These are phyloP conservation scores for Endothia cerciana DNA, from an alignment of 2,329 filamentous ascomycete genomes.

Conservation along the genomic window DNA sequence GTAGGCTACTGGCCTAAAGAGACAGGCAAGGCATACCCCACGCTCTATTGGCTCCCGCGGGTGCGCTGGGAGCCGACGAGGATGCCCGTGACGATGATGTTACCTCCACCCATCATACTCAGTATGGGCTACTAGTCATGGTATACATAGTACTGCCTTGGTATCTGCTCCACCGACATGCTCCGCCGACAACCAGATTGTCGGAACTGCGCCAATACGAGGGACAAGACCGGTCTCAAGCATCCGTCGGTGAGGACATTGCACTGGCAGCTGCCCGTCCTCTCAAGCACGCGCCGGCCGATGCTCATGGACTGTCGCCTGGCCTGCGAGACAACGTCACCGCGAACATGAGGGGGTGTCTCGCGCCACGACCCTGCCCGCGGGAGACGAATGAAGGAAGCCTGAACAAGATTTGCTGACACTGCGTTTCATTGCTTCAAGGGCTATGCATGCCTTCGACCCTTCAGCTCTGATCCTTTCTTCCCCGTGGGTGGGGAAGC, in stretches of 20 bases:
- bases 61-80: conserved; percentile 2
- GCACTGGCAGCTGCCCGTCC: too few relatives aligned
- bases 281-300: too few relatives aligned
- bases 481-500: neutral
- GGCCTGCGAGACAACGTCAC: conserved; percentile 1
- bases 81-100: neutral
- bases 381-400: neutral
- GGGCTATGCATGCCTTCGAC: conserved; percentile 23
- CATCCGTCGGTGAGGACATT: too few relatives aligned
- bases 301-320: neutral
- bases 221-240: too few relatives aligned
- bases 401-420: conserved; percentile 15
- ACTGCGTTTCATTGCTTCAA: conserved; percentile 23
- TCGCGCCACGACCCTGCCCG: neutral
- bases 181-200: conserved; percentile 3
- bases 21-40: neutral
- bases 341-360: neutral
- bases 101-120: neutral
- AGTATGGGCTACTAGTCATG: conserved; percentile 2
- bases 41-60: conserved; percentile 25
- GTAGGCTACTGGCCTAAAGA: neutral
- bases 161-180: neutral
- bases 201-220: neutral
- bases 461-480: conserved; percentile 17
- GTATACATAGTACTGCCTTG: conserved; percentile 11